phyloP scores from a whole-genome alignment of 2,329 filamentous ascomycete genomes.

The Capronia coronata region DNA sequence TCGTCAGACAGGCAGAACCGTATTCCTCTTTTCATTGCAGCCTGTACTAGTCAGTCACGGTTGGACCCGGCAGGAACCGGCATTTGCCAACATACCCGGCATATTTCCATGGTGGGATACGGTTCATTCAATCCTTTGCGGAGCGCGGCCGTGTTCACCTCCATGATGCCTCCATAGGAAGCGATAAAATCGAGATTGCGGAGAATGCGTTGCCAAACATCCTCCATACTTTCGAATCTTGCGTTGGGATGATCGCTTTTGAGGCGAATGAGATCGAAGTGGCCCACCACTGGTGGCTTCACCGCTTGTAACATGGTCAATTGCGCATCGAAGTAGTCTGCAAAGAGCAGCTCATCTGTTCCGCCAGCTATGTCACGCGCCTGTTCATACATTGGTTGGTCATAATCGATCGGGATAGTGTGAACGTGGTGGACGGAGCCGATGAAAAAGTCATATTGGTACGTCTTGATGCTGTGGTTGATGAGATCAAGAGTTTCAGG shows the following conservation, averaged over 20 bases:
- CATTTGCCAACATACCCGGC: conserved; percentile 51
- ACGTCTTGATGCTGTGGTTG: conserved; percentile 49
- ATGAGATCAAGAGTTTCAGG: conserved; percentile 58
- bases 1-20: conserved; percentile 90
- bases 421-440: conserved; percentile 89
- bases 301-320: conserved; percentile 68
- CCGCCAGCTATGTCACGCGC: conserved; percentile 55
- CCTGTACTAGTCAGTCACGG: conserved; percentile 40
- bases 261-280: conserved; percentile 87
- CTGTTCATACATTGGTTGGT: conserved; percentile 57
- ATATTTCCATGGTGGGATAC: conserved; percentile 75
- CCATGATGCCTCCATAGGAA: conserved; percentile 72
- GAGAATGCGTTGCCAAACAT: conserved; percentile 66
- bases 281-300: conserved; percentile 72
- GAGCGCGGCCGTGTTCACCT: conserved; percentile 81
- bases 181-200: conserved; percentile 68
- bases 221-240: conserved; percentile 51
- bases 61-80: background rate
- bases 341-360: conserved; percentile 66
- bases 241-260: conserved; percentile 63
- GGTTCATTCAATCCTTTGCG: conserved; percentile 86
- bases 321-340: conserved; percentile 84
- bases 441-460: conserved; percentile 79
- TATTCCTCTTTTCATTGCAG: conserved; percentile 66
- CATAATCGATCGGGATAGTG: conserved; percentile 82